Base-by-base conservation (phyloP, 805 yeast species). In the Suhomyces canberraensis region DNA sequence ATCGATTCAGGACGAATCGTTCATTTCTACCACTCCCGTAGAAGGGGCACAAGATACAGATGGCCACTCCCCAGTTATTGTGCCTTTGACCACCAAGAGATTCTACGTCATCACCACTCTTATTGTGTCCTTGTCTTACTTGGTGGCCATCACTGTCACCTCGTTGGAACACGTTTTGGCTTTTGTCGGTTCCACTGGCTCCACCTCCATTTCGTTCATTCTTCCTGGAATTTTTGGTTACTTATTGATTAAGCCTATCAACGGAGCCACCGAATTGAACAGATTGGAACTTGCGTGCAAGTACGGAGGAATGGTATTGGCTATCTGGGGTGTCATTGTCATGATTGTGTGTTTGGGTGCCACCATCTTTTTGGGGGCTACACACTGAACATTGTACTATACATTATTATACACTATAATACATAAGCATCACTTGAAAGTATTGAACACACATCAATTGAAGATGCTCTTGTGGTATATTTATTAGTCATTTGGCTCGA, bases 161-260 rank as follows among this genome's bases (percentile, higher is more conserved):
- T 81, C 87, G 0, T 77, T 84, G 51, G 90, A 83, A 36, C 70
- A 75, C 24, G 84, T 84, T 3, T 59, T 84, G 32, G 78, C 91
- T 1, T 62, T 84, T 35, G 89, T 84, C 8, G 95, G 95, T 3
- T 83, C 90, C 4, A 84, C 93, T 0, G 95, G 95, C 0, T 84
- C 90, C 4, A 85, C 90, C 0, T 68, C 87, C 17, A 84, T 84
- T 34, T 79, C 88, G 16, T 84, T 84, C 56, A 82, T 83, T 8
- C 65, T 84, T 29, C 95, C 95, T 0, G 93, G 95, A 0, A 63
- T 80, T 39, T 84, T 84, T 56, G 91, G 91, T 0, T 84, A 63
- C 53, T 73, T 78, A 53, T 56, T 77, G 37, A 68, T 77, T n/a
- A 69, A 55, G 35, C 67, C 69, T 4, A 36, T 59, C 14, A 45